Evolutionary conservation across 805 yeast species (phyloP).

Genomic region (Lachancea kluyveri): DNA sequence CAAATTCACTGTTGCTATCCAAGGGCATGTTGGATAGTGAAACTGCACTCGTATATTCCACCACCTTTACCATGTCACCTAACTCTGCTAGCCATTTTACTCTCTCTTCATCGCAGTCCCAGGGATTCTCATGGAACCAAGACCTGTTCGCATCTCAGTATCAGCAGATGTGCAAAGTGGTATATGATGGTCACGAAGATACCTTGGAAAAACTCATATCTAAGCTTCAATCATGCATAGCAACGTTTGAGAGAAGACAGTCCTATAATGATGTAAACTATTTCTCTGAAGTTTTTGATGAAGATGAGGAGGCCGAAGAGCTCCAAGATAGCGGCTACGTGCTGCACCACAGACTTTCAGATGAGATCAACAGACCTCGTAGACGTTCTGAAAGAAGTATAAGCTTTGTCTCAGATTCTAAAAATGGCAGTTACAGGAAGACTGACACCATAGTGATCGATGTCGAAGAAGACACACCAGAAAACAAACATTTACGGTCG

Average conservation of each 20-base stretch:
- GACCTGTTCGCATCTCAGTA: constrained; percentile 68
- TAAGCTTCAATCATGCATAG: too few relatives aligned
- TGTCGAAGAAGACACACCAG: constrained; percentile 20
- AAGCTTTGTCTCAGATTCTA: constrained; percentile 23
- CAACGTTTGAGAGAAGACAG: too few relatives aligned
- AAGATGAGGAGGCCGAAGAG: constrained; percentile 11
- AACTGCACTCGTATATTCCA: constrained; percentile 17
- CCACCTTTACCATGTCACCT: constrained; percentile 9
- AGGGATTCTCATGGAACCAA: constrained; percentile 74
- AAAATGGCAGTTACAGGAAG: constrained; percentile 20
- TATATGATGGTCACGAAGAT: constrained; percentile 31
- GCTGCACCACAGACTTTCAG: constrained; percentile 13
- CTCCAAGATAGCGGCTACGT: constrained; percentile 2
- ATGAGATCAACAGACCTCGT: constrained; percentile 17
- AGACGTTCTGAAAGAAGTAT: constrained; percentile 24
- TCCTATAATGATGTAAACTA: too few relatives aligned
- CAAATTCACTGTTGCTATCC: constrained; percentile 4
- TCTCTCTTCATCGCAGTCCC: constrained; percentile 41
- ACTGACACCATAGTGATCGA: constrained; percentile 18
- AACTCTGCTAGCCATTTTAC: constrained; percentile 14
- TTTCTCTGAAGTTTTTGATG: constrained; percentile 5
- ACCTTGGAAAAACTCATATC: too few relatives aligned
- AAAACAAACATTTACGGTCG: constrained; percentile 16
- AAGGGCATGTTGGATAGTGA: constrained; percentile 17
- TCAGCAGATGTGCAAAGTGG: constrained; percentile 46